Evolutionary conservation across 2,329 filamentous ascomycete genomes (phyloP), one percentile per base, ranked within the genome.

Genomic region (Colletotrichum musicola): DNA sequence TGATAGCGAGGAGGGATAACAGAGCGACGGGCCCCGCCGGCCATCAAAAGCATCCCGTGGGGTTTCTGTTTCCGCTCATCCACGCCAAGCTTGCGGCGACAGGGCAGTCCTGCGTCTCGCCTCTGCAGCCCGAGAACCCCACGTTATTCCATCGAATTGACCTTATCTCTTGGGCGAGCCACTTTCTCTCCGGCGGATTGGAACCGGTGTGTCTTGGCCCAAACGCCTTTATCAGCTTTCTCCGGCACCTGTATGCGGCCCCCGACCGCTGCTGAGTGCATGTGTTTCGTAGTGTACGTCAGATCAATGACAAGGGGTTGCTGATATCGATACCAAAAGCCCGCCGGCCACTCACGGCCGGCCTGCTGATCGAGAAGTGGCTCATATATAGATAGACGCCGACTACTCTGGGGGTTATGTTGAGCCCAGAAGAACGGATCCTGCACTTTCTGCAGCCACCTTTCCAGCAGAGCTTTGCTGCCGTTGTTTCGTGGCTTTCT

Each of bases 81-180:
- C 27, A 51, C 22, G 54, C 62, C 62, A 62, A 65, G 62, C 27
- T 10, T 55, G 25, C 40, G 18, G 62, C 49, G 55, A n/a, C 55
- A 38, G 2, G n/a, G 53, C 18, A 27, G 42, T 12, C 46, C 49
- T 51, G 42, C 30, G 27, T 38, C 10, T 25, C n/a, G 49, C 38
- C 27, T 53, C 13, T 14, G 38, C 12, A 18, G 12, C 27, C 16
- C 30, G 30, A 1, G 38, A 38, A 38, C 20, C 58, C 64, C 55
- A 61, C 46, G 64, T 49, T 49, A 64, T 42, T 27, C 49, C 50
- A 57, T 46, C 27, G 9, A 3, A 64, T 55, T 40, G 68, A 27
- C 64, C 68, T 70, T 68, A 70, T 70, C 68, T 64, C 64, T 64
- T 64, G 55, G 50, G 14, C 16, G 3, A 20, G 18, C 18, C 30